Evolutionary conservation across 2,329 filamentous ascomycete species (phyloP), one percentile per base, ranked within the genome.

Genomic region (Talaromyces piceae): DNA sequence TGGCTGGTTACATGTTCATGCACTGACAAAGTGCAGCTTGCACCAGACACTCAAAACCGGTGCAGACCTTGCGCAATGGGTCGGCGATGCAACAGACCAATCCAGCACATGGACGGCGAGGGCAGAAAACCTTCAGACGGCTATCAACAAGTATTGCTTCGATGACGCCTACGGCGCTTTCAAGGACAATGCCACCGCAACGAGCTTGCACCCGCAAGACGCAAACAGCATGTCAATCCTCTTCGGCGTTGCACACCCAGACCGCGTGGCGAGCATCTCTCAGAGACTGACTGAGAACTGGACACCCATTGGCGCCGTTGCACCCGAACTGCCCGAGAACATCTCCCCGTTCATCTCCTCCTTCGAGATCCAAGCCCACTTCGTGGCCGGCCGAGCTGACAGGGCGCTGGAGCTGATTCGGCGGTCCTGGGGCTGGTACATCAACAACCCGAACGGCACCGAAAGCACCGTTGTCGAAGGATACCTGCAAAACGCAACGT

Each of bases 381-480:
- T 83, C 4, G 62, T 68, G 0, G 73, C 73, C 1, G 69, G 72
- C 0, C 68, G 74, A 52, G 61, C 79, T 1, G 61, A 66, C 6
- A 75, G 80, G 30, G 79, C 80, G 0, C 65, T 84, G 0, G 70
- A 77, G 9, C 72, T 84, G 13, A 77, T 83, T 27, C 75, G 79
- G 5, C 67, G 67, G 7, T 72, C 70, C 45, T 84, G 81, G 81
- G 81, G 80, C 9, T 82, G 78, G 77, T 83, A 83, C 57, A 64
- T 81, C 13, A 69, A 75, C 53, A 74, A 82, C 52, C 71, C 74
- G 1, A 76, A 79, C 56, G 79, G 79, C n/a, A 82, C 80, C 0
- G 69, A 75, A 51, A 77, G 73, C 39, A 83, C 81, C 0, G 73
- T 79, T 18, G 73, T 82, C 23, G 81, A 84, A 62, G 81, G 80